Evolutionary conservation across 768 basidiomycete species (phyloP).

Genomic region (Crassisporium funariophilum): DNA sequence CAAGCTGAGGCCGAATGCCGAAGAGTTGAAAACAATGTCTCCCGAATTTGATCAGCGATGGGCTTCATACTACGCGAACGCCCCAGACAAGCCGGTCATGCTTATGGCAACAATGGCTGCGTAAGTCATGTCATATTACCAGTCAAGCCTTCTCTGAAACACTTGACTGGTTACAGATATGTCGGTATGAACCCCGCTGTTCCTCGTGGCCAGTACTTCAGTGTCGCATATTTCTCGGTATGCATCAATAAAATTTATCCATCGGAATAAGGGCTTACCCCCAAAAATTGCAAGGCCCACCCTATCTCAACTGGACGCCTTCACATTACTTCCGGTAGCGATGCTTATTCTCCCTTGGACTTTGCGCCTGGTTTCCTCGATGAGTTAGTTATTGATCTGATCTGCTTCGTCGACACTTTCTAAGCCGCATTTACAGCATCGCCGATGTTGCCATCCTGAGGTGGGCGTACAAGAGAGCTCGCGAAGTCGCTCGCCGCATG

Average conservation of each 20-base stretch:
- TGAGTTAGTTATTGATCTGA: neutral
- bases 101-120: conserved; percentile 41
- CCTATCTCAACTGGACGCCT: conserved; percentile 35
- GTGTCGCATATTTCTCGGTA: conserved; percentile 20
- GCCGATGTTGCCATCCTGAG: conserved; percentile 47
- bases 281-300: conserved; percentile 22
- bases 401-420: neutral
- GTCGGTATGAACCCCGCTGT: conserved; percentile 14
- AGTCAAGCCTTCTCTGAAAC: too few species aligned
- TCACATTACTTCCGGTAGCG: conserved; percentile 37
- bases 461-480: conserved; percentile 55
- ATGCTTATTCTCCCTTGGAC: conserved; percentile 30
- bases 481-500: conserved; percentile 63
- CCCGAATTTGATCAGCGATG: conserved; percentile 52
- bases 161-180: conserved; percentile 25
- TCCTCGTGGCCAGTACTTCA: conserved; percentile 24
- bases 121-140: conserved; percentile 31
- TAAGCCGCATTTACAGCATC: conserved; percentile 28
- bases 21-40: conserved; percentile 52
- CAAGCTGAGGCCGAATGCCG: conserved; percentile 53
- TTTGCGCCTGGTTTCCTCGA: conserved; percentile 27
- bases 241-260: neutral
- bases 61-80: conserved; percentile 50
- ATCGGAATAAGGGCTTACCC: neutral
- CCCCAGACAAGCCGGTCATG: conserved; percentile 59